Evolutionary conservation across 345 rosid species (phyloP), one percentile per base, ranked within the genome.

Genomic region (Eucalyptus regnans): DNA sequence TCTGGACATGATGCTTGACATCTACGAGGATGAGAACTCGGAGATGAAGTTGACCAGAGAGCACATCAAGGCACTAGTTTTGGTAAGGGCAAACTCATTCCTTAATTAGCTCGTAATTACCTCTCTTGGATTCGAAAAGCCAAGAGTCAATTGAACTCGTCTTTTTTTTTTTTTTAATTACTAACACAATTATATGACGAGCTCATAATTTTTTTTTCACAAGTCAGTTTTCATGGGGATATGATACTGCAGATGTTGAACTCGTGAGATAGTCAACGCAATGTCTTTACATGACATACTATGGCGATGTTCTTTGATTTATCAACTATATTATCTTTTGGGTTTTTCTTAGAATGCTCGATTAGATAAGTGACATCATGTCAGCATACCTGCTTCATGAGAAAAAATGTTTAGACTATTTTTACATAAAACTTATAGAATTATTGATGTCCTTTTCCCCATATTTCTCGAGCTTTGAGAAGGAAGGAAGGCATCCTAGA

Each of bases 1-100:
- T 52, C 91, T 92, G 64, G 94, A 93, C 23, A 87, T 91, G 56
- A 43, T 93, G 90, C 90, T 93, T n/a, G 93, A 93, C 81, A 87
- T 71, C 29, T 43, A 85, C 86, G 93, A 94, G 50, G 91, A 92
- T 86, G 89, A 90, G 20, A 71, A 76, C 12, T 86, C 91, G 5
- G 92, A 92, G 89, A 86, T 92, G 1, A 60, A 90, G 86, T 20
- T 89, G 27, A 86, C 90, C 33, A 44, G 86, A 51, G 58, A 66
- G 17, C 64, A 89, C 80, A 66, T 89, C 43, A 89, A 89, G 86
- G 90, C 90, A n/a, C 33, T 89, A 68, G 50, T 89, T 50, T 86
- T 89, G 90, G 90, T 89, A 71, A 29, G 76, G 37, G 20, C 41
- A 20, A 79, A 41, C 51, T 56, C 54, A 52, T 23, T 3, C 62